A percentile compares a stretch with the other conserved stretches of the same genome.
Evolutionary conservation across 208 protist species (phyloP).

Genomic region (Acanthamoeba royreba): DNA sequence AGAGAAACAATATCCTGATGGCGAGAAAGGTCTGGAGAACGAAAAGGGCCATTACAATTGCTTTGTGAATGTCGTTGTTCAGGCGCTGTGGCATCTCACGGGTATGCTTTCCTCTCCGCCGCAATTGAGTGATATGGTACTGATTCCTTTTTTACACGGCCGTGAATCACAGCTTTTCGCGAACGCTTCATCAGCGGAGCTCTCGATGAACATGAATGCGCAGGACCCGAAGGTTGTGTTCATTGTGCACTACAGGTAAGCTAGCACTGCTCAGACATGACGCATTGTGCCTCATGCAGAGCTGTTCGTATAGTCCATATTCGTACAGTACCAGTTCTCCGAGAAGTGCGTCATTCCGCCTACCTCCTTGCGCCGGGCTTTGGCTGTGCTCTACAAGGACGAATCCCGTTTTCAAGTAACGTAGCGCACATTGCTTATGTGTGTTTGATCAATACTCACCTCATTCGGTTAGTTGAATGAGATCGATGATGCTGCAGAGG

Average conservation of each 20-base stretch:
- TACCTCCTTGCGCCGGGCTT: neutral
- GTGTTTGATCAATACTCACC: too few species aligned
- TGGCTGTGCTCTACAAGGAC: neutral
- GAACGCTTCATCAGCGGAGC: neutral
- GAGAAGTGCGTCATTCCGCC: neutral
- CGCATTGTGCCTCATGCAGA: too few species aligned
- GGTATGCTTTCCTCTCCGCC: too few species aligned
- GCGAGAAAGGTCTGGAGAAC: conserved; percentile 49
- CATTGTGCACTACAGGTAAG: neutral
- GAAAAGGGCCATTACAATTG: conserved; percentile 39
- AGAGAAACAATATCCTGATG: neutral
- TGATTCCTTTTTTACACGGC: too few species aligned
- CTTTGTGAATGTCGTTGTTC: conserved; percentile 49
- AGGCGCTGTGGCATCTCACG: conserved; percentile 47
- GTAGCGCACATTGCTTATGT: neutral
- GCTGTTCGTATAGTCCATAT: neutral
- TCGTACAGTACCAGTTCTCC: neutral
- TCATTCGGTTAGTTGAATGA: neutral
- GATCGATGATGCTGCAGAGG: neutral
- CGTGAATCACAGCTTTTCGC: neutral
- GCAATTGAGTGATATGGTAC: too few species aligned
- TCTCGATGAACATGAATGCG: neutral
- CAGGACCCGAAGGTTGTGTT: neutral
- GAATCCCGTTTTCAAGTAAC: neutral
- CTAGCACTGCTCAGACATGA: too few species aligned